A percentile compares a stretch with the other conserved stretches of the same genome.
These are phyloP conservation scores for Tuber umbilicatum DNA, from an alignment of 495 filamentous ascomycete species.

Conservation along the genomic window DNA sequence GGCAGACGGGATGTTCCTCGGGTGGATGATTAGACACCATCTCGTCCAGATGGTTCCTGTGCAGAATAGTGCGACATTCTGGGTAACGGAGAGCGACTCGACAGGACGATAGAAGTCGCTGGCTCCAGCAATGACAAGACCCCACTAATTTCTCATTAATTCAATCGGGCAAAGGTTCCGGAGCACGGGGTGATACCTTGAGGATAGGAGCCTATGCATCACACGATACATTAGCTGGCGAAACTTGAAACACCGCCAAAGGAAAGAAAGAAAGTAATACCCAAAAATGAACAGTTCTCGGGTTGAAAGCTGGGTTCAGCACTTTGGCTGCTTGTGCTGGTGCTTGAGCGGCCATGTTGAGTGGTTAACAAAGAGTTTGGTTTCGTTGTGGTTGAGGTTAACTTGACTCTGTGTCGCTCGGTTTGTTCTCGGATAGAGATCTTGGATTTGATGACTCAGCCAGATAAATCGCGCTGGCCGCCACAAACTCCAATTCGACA, in stretches of 20 bases:
- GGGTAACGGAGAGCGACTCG: slow-evolving; percentile 80
- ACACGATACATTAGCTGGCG: slow-evolving; percentile 10
- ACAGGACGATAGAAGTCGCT: slow-evolving; percentile 89
- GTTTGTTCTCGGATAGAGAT: neutral
- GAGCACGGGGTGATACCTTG: slow-evolving; percentile 59
- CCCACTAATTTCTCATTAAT: slow-evolving; percentile 56
- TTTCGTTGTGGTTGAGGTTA: neutral
- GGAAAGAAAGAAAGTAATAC: slow-evolving; percentile 46
- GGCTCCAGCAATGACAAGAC: slow-evolving; percentile 81
- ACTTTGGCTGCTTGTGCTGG: slow-evolving; percentile 35
- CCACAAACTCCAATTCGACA: neutral
- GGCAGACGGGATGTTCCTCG: slow-evolving; percentile 78
- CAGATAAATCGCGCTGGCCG: neutral
- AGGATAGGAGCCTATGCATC: slow-evolving; percentile 70
- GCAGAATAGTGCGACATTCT: slow-evolving; percentile 76
- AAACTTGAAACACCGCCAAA: slow-evolving; percentile 1
- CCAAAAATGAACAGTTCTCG: slow-evolving; percentile 98
- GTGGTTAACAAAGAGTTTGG: neutral
- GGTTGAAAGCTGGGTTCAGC: slow-evolving; percentile 41
- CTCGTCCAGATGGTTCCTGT: slow-evolving; percentile 98
- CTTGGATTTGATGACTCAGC: neutral
- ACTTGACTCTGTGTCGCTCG: slow-evolving; percentile 1
- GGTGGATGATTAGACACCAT: slow-evolving; percentile 96
- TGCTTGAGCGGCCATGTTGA: slow-evolving; percentile 37
- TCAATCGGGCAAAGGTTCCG: neutral